Base-by-base conservation (phyloP, 2,329 filamentous ascomycete genomes). In the Apiospora hydei region DNA sequence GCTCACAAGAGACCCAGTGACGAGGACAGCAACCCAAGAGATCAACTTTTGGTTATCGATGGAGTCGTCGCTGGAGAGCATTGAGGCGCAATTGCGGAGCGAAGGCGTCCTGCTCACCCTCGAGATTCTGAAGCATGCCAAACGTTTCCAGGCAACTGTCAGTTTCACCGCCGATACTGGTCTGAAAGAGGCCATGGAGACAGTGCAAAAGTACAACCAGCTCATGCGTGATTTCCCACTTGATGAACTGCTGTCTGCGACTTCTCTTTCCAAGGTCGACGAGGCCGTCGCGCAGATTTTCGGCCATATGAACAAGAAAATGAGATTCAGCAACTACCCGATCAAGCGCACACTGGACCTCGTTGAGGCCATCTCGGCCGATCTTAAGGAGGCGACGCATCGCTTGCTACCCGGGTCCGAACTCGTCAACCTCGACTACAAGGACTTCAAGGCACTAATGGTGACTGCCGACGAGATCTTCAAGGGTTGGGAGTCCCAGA, bases 41-140 rank as follows among this genome's bases (percentile, higher is more conserved):
- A 98, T 99, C 82, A 98, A 98, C 82, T 99, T 99, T 80, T 99
- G 96, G 96, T 83, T 99, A 69, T 97, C 95, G 1, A 98, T 99
- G 93, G 97, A 99, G 82, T 93, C 92, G 21, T 94, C 95, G 5
- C 84, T 99, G 75, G 95, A 98, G 81, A 93, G 93, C 41, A 98
- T 99, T 73, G 96, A 98, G 81, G 90, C 88, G 53, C 96, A 98
- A 82, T 88, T 99, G 71, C 88, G 92, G 74, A 95, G 95, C 75
- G 94, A 97, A 71, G 96, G 96, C 41, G 96, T 99, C 26, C 88
- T 91, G 77, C 84, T 99, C 78, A 98, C 97, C 0, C 89, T 99
- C 81, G 96, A 98, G 77, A 96, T 99, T 73, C 87, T 99, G 74
- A 96, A 97, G 82, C 94, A 98, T 81, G 97, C 96, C 69, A 99